phyloP scores from a whole-genome alignment of 2,329 filamentous ascomycete genomes.

The Xylariaceae sp. region DNA sequence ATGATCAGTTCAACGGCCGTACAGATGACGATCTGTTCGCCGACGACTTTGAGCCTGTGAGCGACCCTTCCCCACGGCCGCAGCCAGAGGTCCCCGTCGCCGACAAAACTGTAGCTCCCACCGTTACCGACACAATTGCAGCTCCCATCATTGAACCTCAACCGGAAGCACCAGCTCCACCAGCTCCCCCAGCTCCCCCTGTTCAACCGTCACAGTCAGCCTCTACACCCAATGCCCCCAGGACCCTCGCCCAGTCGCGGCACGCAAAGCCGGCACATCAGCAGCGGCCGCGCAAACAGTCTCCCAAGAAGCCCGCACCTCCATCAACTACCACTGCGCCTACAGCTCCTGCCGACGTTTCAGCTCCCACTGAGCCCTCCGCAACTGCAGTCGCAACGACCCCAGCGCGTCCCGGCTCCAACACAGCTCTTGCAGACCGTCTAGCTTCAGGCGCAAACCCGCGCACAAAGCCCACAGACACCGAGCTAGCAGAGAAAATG shows the following conservation, averaged over 20 bases:
- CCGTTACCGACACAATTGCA: no score
- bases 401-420: constrained; percentile 37
- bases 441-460: constrained; percentile 63
- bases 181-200: not conserved
- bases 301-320: constrained; percentile 23
- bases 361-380: constrained; percentile 21
- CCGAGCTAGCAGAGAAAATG: constrained; percentile 64
- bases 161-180: constrained; percentile 20
- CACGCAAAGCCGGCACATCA: constrained; percentile 38
- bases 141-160: constrained; percentile 19
- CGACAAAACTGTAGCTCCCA: constrained; percentile 5
- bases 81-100: not conserved
- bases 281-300: constrained; percentile 33
- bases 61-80: constrained; percentile 17
- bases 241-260: constrained; percentile 43
- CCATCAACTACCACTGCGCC: constrained; percentile 13
- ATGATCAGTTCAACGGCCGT: constrained; percentile 65
- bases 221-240: constrained; percentile 26
- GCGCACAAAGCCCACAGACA: constrained; percentile 64
- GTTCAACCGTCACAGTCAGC: constrained; percentile 24
- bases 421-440: constrained; percentile 48
- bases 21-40: constrained; percentile 68
- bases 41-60: constrained; percentile 65
- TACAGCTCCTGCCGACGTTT: not conserved
- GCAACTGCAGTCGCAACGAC: constrained; percentile 23